Evolutionary conservation across 1,284 basidiomycete genomes (phyloP).

Genomic region (Rhizoctonia solani): DNA sequence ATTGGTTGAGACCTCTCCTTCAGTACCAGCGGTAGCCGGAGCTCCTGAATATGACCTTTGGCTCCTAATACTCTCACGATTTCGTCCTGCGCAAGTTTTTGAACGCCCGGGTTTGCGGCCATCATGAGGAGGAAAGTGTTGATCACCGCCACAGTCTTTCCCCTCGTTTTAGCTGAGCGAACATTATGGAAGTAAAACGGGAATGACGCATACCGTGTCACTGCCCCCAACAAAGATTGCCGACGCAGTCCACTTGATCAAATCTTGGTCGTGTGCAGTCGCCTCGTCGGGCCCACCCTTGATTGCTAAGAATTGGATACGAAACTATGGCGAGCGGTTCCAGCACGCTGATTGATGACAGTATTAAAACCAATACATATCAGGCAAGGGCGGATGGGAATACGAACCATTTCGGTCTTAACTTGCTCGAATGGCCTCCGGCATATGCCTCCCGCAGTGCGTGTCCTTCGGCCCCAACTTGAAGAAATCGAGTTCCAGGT

Average conservation of each 20-base stretch:
- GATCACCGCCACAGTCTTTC: slow-evolving; percentile 51
- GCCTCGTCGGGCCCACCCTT: slow-evolving; percentile 16
- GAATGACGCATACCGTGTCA: slow-evolving; percentile 35
- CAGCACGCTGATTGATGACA: slow-evolving; percentile 8
- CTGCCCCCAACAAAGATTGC: slow-evolving; percentile 32
- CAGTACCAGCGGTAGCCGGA: too few relatives aligned
- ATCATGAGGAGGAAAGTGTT: slow-evolving; percentile 53
- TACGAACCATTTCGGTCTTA: slow-evolving; percentile 34
- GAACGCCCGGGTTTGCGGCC: slow-evolving; percentile 51
- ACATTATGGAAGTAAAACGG: background rate
- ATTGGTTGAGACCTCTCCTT: too few relatives aligned
- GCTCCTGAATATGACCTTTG: background rate
- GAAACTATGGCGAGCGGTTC: slow-evolving; percentile 31
- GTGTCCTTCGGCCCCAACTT: slow-evolving; percentile 24
- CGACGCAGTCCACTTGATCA: slow-evolving; percentile 36
- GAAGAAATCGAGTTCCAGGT: slow-evolving; percentile 26
- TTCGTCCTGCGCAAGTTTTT: slow-evolving; percentile 52
- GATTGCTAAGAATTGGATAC: slow-evolving; percentile 23
- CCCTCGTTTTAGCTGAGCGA: background rate
- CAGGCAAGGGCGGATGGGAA: background rate
- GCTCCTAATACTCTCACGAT: slow-evolving; percentile 51
- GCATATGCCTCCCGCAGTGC: slow-evolving; percentile 19
- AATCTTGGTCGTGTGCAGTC: slow-evolving; percentile 10
- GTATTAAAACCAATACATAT: background rate
- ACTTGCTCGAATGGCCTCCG: slow-evolving; percentile 28